A percentile compares a stretch with the other conserved stretches of the same genome.
phyloP scores from a whole-genome alignment of 1,284 basidiomycete species.

The Rhodotorula mucilaginosa region DNA sequence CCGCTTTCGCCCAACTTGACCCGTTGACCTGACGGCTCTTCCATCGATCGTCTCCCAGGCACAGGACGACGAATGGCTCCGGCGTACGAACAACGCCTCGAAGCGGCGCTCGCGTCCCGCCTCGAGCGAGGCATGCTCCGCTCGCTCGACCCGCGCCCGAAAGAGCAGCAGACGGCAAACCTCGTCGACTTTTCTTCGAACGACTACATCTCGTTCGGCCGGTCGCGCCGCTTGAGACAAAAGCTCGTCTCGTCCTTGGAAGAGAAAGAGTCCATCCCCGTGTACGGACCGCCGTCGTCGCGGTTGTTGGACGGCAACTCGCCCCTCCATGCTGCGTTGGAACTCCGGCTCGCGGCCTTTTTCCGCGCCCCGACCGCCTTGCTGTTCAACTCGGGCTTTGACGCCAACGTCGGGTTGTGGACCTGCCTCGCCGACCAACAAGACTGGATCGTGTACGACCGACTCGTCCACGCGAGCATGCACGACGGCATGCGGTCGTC shows the following conservation, averaged over 20 bases:
- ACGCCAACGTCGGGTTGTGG: conserved; percentile 90
- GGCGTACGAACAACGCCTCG: conserved; percentile 17
- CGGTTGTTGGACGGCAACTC: conserved; percentile 80
- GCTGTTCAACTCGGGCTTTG: conserved; percentile 92
- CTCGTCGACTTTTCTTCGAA: conserved; percentile 78
- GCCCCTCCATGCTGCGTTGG: conserved; percentile 64
- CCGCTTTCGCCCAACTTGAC: too few species aligned
- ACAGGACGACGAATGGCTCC: background rate
- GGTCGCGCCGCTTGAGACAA: conserved; percentile 59
- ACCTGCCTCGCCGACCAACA: conserved; percentile 72
- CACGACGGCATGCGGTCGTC: conserved; percentile 82
- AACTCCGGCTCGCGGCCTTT: conserved; percentile 63
- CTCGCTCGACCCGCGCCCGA: conserved; percentile 17
- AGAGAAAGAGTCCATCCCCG: conserved; percentile 47
- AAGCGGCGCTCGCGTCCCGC: conserved; percentile 19
- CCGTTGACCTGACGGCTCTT: too few species aligned
- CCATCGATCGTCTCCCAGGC: too few species aligned
- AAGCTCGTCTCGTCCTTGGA: conserved; percentile 55
- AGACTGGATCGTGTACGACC: conserved; percentile 81
- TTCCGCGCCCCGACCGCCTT: conserved; percentile 65
- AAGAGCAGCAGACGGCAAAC: background rate
- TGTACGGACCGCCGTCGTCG: conserved; percentile 78
- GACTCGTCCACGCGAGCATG: conserved; percentile 85
- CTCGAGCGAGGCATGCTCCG: conserved; percentile 24
- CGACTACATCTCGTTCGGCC: conserved; percentile 86